Conservation (phyloP, 2,329 filamentous ascomycete species). For the Trichoderma koningiopsis region DNA sequence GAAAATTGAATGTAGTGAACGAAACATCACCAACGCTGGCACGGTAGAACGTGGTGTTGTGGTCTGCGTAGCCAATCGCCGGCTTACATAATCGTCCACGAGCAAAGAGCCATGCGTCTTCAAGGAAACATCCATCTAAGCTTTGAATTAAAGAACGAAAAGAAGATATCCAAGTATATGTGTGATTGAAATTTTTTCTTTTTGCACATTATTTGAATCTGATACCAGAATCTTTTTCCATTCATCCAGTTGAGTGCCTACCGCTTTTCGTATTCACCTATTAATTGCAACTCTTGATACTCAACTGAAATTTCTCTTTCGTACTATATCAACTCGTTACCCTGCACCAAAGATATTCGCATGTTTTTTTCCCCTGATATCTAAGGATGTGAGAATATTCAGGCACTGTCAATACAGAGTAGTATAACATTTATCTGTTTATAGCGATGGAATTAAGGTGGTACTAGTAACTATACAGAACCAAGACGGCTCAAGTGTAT, state of each 20-base stretch:
- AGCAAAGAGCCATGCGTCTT: no score
- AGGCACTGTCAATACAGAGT: no score
- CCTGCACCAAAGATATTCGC: neutral
- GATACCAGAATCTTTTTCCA: neutral
- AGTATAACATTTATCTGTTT: neutral
- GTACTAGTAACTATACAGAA: neutral
- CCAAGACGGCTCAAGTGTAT: no score
- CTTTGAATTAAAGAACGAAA: neutral
- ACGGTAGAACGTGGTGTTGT: slow-evolving; percentile 1
- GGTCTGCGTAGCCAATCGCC: neutral
- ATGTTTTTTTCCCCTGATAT: no score
- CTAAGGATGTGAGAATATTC: no score
- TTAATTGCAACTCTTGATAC: neutral
- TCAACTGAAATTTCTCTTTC: neutral
- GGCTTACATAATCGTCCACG: neutral
- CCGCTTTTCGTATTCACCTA: neutral
- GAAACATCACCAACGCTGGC: neutral
- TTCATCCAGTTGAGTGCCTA: neutral
- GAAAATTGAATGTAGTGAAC: neutral
- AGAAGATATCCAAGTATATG: neutral
- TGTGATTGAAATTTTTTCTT: neutral
- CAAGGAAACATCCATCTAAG: no score
- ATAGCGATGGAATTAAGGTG: neutral
- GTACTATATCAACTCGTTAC: neutral
- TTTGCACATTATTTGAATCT: neutral